phyloP scores from a whole-genome alignment of 225 moss, liverwort and hornwort genomes.

The Bryum argenteum region DNA sequence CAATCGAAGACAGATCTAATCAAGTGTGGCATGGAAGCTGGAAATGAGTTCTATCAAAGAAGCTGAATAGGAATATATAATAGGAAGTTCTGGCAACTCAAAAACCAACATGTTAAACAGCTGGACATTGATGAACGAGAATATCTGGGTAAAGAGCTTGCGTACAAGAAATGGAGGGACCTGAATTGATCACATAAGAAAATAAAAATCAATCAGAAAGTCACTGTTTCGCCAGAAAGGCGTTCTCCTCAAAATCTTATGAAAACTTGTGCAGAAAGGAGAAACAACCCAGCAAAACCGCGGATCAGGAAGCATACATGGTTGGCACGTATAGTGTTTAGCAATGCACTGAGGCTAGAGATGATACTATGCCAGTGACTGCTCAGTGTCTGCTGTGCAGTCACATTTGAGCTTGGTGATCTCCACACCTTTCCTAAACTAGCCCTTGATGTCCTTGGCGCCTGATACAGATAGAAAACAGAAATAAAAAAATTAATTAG shows the following conservation, averaged over 20 bases:
- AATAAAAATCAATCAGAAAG: slow-evolving; percentile 1
- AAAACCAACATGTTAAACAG: slow-evolving; percentile 77
- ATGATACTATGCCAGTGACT: slow-evolving; percentile 98
- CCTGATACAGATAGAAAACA: slow-evolving; percentile 45
- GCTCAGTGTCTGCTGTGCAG: slow-evolving; percentile 83
- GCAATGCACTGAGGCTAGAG: slow-evolving; percentile 77
- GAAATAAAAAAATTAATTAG: slow-evolving; percentile 9
- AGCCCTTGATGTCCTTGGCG: slow-evolving; percentile 81
- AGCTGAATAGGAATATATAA: background rate
- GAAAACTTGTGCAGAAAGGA: background rate
- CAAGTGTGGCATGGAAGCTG: too few relatives aligned
- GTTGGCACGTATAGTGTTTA: slow-evolving; percentile 80
- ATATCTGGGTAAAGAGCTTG: slow-evolving; percentile 95
- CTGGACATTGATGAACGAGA: slow-evolving; percentile 96
- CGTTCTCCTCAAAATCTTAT: background rate
- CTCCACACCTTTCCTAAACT: slow-evolving; percentile 70
- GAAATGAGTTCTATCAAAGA: too few relatives aligned
- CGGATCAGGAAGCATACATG: slow-evolving; percentile 54
- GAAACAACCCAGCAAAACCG: background rate
- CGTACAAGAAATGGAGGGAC: slow-evolving; percentile 88
- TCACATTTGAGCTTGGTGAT: slow-evolving; percentile 70
- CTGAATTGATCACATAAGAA: slow-evolving; percentile 33
- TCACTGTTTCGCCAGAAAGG: background rate
- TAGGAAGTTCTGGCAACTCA: background rate
- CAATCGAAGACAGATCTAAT: too few relatives aligned